Evolutionary conservation across 176 grass and related monocot genomes (phyloP), one percentile per base, ranked within the genome.

Genomic region (Phragmites australis): DNA sequence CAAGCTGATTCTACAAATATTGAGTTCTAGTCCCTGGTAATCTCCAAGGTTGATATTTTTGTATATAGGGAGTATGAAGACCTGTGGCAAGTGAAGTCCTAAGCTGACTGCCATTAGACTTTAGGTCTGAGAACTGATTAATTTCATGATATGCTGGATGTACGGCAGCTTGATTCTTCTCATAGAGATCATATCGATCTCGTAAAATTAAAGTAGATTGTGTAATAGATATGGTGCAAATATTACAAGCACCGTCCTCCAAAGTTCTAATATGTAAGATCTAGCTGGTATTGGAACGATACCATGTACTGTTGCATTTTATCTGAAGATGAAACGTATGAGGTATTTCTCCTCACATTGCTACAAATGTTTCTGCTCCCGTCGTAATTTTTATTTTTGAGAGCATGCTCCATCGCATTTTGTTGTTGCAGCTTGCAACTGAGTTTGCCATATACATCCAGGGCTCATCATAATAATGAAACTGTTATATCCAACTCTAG

Each of bases 141-240:
- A 70, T 71, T 89, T 51, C 58, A 57, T 70, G 27, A 55, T 62
- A 70, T 56, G 76, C 47, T 80, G 70, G 52, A 65, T 89, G 82
- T 58, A 43, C 72, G 58, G 27, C 39, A n/a, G 19, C 77, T 49
- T 76, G 65, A 81, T 85, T 89, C 71, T 89, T 82, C 77, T 19
- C 56, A 48, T 66, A 70, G 87, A 21, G 70, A 81, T 47, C 25
- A 49, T 81, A 41, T 43, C n/a, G 70, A 18, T 81, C 77, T 70
- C 55, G 21, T 9, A 70, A 71, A n/a, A n/a, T n/a, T n/a, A 8
- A 59, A 77, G 64, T 89, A 85, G 82, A 63, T 48, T 62, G 57
- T 77, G 77, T 72, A 72, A 48, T 81, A 72, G 82, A 89, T 65
- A 85, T 89, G 87, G 82, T 72, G 87, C 79, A 81, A 85, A 85